Evolutionary conservation across 2,329 filamentous ascomycete genomes (phyloP), one percentile per base, ranked within the genome.

Genomic region (Calonectria honghensis): DNA sequence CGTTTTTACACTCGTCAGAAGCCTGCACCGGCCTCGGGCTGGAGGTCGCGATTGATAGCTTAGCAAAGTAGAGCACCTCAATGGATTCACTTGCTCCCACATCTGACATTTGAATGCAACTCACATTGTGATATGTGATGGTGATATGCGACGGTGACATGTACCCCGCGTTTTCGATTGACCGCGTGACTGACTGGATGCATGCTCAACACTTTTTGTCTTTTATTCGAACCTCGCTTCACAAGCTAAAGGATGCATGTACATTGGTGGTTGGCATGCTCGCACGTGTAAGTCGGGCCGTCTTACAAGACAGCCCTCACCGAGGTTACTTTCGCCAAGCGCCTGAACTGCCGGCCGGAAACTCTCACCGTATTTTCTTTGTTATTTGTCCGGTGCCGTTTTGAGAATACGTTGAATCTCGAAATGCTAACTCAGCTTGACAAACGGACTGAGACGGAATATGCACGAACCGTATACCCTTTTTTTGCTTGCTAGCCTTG

Each of bases 281-380:
- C 48, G 18, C 72, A 64, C 63, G 59, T 70, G 63, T 68, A 67
- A 68, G 63, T 74, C 72, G 72, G 72, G 20, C 72, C 72, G 68
- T 61, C 54, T 68, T 54, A 51, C 29, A 32, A 72, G 61, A 67
- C 72, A 63, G 32, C 32, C 20, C 52, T 68, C 63, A 68, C 70
- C 63, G 65, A 64, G 39, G 64, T 65, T 48, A 37, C 50, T 29
- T 54, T 39, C 35, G 27, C 32, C 50, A 20, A 50, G 18, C 35
- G 35, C 48, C 35, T 52, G 32, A 39, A 52, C 35, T 63, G 24
- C 35, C 57, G 64, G 32, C 37, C 31, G 35, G 13, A 52, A 37
- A n/a, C 68, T 73, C 31, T 73, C 39, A 71, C 67, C 72, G 61
- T 63, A 63, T 29, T 61, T 41, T 24, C 9, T 24, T 48, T 48